Evolutionary conservation across 768 basidiomycete genomes (phyloP), one percentile per base, ranked within the genome.

Genomic region (Amanita subjunquillea): DNA sequence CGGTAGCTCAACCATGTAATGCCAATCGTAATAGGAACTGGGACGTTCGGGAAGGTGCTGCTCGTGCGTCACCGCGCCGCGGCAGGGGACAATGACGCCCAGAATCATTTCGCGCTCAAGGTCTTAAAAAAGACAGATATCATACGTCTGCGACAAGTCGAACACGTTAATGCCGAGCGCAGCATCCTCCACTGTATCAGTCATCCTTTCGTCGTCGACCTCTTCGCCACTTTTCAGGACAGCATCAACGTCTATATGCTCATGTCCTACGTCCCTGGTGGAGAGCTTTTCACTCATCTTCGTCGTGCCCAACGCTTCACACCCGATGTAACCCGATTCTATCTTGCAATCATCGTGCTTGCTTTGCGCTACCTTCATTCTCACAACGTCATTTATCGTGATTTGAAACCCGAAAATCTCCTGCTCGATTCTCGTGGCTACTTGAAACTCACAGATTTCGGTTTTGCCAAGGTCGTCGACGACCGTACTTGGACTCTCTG

Each of bases 381-480:
- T 12, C 91, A 88, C 70, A 93, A 97, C 72, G 95, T 99, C 68
- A 91, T 98, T 62, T 98, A 98, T 69, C 91, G 95, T 41, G 95
- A 98, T 68, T 79, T 99, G 59, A 98, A 99, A 68, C 96, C 96
- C 13, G 96, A 99, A 68, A 99, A 99, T 62, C 80, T 99, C n/a
- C 80, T 99, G 37, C 75, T 99, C 50, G 96, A 96, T 64, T 82
- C 88, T 20, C 80, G 85, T 37, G 96, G 96, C 4, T 97, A 98
- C 63, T 78, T 95, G 57, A 88, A 91, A 32, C 81, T 98, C 55
- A 95, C 94, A 20, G 96, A 99, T 70, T 99, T 97, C 67, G 95
- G 95, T 4, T 98, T 99, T 65, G 92, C 96, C 34, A 98, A 98
- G 68, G 83, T 93, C 52, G 93, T 98, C 39, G 91, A 94, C 57